phyloP scores from a whole-genome alignment of 106 monocot genomes.

The Acorus calamus region DNA sequence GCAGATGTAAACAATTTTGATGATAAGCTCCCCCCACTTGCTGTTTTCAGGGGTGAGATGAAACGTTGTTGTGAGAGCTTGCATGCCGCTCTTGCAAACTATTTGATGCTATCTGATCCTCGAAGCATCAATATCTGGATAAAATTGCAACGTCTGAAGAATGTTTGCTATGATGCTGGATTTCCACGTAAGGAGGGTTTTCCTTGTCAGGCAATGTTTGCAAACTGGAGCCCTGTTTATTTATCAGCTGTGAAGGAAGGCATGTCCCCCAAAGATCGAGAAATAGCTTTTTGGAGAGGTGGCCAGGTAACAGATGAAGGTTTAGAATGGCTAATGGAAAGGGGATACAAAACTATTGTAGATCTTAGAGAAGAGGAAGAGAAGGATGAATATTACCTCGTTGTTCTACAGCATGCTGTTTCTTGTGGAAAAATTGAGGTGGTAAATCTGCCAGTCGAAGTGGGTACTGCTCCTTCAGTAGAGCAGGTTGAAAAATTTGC shows the following conservation, averaged over 20 bases:
- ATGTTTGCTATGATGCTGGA: constrained; percentile 90
- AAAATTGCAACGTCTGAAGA: constrained; percentile 77
- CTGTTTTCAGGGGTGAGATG: constrained; percentile 80
- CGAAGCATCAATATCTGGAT: constrained; percentile 55
- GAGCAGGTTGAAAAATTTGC: constrained; percentile 81
- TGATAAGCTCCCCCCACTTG: constrained; percentile 79
- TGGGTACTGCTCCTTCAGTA: constrained; percentile 74
- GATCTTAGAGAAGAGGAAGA: constrained; percentile 70
- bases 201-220: constrained; percentile 67
- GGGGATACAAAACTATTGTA: constrained; percentile 83
- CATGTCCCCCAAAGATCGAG: constrained; percentile 27
- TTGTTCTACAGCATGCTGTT: constrained; percentile 44
- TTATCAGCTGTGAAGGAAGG: constrained; percentile 39
- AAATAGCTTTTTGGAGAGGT: constrained; percentile 97
- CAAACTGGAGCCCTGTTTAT: constrained; percentile 82
- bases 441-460: constrained; percentile 66
- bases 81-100: constrained; percentile 76
- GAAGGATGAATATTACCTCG: constrained; percentile 47
- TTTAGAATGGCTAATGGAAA: constrained; percentile 64
- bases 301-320: constrained; percentile 94
- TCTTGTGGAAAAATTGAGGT: constrained; percentile 59
- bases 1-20: constrained; percentile 38
- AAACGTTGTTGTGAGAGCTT: constrained; percentile 89
- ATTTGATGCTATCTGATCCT: constrained; percentile 43
- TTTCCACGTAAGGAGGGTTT: constrained; percentile 61